phyloP scores from a whole-genome alignment of 306 rosid species.

The Mimosa pudica region DNA sequence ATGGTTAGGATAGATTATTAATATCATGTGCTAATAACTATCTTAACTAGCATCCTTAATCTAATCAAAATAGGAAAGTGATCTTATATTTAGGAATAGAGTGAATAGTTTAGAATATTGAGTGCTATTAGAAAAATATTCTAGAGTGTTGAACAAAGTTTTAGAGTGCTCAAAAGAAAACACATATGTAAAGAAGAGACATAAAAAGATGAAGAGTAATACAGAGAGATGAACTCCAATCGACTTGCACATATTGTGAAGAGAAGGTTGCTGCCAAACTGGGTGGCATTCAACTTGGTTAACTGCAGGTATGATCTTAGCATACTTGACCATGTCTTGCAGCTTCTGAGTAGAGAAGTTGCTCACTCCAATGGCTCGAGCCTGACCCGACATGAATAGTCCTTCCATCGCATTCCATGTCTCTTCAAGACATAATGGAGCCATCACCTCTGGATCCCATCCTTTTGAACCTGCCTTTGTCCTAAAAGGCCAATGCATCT shows the following conservation, averaged over 20 bases:
- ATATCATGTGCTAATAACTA: no score
- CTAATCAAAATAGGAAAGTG: no score
- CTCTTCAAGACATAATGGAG: slow-evolving; percentile 19
- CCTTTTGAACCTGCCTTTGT: slow-evolving; percentile 69
- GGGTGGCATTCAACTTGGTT: slow-evolving; percentile 69
- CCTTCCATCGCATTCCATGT: slow-evolving; percentile 92
- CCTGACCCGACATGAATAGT: slow-evolving; percentile 64
- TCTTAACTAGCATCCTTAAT: no score
- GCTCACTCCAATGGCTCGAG: slow-evolving; percentile 73
- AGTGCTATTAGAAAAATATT: no score
- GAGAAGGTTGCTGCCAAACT: slow-evolving; percentile 47
- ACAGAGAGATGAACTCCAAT: slow-evolving; percentile 72
- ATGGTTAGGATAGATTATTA: no score
- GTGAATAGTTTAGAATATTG: no score
- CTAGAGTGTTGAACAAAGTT: no score
- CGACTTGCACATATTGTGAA: slow-evolving; percentile 53
- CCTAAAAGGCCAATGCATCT: slow-evolving; percentile 40
- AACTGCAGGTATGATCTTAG: slow-evolving; percentile 76
- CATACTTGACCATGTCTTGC: slow-evolving; percentile 60
- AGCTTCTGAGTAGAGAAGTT: slow-evolving; percentile 80
- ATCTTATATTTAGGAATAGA: no score
- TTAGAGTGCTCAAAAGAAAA: not conserved
- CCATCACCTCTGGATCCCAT: slow-evolving; percentile 21
- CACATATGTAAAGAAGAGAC: not conserved
- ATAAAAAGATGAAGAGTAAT: not conserved